These are phyloP conservation scores for Platanus orientalis DNA, from an alignment of 164 flowering plant species.

Conservation along the genomic window DNA sequence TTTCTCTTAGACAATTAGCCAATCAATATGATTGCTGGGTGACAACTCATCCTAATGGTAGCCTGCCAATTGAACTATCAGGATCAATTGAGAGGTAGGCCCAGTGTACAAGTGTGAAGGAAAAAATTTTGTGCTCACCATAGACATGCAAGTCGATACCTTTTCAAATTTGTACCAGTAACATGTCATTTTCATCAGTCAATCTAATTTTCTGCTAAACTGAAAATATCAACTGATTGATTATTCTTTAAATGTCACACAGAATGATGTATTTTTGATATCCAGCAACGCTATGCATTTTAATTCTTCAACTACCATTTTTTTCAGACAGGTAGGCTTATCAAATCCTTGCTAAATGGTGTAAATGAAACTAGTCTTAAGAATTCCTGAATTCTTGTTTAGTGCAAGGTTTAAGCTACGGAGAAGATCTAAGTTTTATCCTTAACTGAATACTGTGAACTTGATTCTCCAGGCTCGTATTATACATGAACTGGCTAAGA, in stretches of 20 bases:
- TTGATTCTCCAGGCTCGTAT: slow-evolving; percentile 51
- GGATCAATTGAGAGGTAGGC: too few species aligned
- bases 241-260: slow-evolving; percentile 21
- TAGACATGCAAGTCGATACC: neutral
- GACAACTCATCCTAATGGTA: neutral
- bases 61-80: neutral
- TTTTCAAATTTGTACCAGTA: neutral
- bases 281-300: slow-evolving; percentile 71
- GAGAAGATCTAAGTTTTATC: neutral
- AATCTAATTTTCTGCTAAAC: neutral
- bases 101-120: neutral
- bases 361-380: neutral
- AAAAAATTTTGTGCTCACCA: neutral
- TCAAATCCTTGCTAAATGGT: neutral
- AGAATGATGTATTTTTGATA: slow-evolving; percentile 67
- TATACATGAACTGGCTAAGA: slow-evolving; percentile 51
- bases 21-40: neutral
- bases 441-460: neutral
- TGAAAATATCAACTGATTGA: slow-evolving; percentile 4
- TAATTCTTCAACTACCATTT: slow-evolving; percentile 47
- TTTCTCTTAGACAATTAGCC: too few species aligned
- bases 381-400: too few species aligned
- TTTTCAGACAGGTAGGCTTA: slow-evolving; percentile 56
- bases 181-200: neutral
- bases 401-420: neutral